Conservation (phyloP, 768 basidiomycete genomes). For the Mycena crocata region DNA sequence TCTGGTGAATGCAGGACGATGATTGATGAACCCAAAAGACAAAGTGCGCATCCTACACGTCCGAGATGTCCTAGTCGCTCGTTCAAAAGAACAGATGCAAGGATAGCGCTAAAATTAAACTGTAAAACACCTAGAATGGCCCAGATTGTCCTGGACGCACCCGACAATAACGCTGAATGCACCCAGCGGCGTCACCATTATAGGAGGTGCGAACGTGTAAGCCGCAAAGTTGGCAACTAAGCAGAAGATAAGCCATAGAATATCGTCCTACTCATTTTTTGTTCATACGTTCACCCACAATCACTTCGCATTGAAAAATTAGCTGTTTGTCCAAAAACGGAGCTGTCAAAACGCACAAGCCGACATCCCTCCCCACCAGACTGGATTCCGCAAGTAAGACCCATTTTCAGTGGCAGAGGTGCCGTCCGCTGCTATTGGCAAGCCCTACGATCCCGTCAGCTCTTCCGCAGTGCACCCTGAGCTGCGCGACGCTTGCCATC, state of each 20-base stretch:
- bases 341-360: slow-evolving; percentile 71
- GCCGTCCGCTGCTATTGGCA: slow-evolving; percentile 84
- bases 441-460: slow-evolving; percentile 58
- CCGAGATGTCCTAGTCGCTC: slow-evolving; percentile 96
- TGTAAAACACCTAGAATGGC: slow-evolving; percentile 5
- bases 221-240: slow-evolving; percentile 92
- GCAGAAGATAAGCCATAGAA: not conserved
- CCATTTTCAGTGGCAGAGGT: slow-evolving; percentile 82
- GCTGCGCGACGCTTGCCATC: slow-evolving; percentile 69
- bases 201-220: slow-evolving; percentile 97
- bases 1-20: slow-evolving; percentile 97
- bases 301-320: slow-evolving; percentile 62
- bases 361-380: slow-evolving; percentile 97
- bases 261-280: no score
- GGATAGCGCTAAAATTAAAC: slow-evolving; percentile 75
- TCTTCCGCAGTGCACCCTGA: not conserved
- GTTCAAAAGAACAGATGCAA: slow-evolving; percentile 91
- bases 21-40: slow-evolving; percentile 90
- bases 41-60: slow-evolving; percentile 86
- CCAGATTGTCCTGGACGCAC: slow-evolving; percentile 55
- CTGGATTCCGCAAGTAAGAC: slow-evolving; percentile 87
- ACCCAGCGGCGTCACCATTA: slow-evolving; percentile 95
- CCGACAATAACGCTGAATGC: slow-evolving; percentile 96
- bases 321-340: not conserved
- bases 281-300: slow-evolving; percentile 89